Base-by-base conservation (phyloP, 2,329 filamentous ascomycete species). In the Hyphodiscus sp. region DNA sequence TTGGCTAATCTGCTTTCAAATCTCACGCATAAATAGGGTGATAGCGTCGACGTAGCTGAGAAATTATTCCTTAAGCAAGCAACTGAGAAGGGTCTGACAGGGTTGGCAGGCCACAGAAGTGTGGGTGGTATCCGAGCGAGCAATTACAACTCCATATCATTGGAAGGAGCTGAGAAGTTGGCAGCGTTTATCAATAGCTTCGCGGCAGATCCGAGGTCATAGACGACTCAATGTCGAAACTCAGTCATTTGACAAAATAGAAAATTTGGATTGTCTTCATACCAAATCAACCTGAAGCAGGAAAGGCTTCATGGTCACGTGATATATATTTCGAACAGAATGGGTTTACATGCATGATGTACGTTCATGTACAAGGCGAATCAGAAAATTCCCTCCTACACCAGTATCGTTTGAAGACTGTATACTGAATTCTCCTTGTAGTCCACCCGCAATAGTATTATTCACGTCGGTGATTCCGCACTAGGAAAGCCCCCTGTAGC, bases 131-230 rank as follows among this genome's bases (percentile, higher is more conserved):
- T 96, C 57, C 81, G 92, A 15, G 86, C 86, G 19, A 87, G 82
- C 70, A 96, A 94, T 69, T 97, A 96, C 74, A 96, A 96, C 72
- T 87, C 89, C 1, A 85, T 96, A 43, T 71, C 86, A 0, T 67
- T 86, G 0, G 79, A 81, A 42, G 85, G 81, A 0, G 85, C 82
- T 0, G 75, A 87, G 70, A 86, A 86, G 70, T 74, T 91, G 45
- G 83, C 80, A 46, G 70, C 72, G 26, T 89, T 87, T 58, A 77
- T 91, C 50, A 65, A 72, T 11, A 66, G 69, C 0, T 84, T 82
- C 33, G 33, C 33, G 33, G 16, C 33, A n/a, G 33, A 10, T 2
- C 11, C 33, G 33, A 38, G 13, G 33, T 4, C 33, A 15, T 38
- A 38, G 11, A 38, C n/a, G n/a, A n/a, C n/a, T n/a, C n/a, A 38